Base-by-base conservation (phyloP, 257 asterid species). In the Plantago ovata region DNA sequence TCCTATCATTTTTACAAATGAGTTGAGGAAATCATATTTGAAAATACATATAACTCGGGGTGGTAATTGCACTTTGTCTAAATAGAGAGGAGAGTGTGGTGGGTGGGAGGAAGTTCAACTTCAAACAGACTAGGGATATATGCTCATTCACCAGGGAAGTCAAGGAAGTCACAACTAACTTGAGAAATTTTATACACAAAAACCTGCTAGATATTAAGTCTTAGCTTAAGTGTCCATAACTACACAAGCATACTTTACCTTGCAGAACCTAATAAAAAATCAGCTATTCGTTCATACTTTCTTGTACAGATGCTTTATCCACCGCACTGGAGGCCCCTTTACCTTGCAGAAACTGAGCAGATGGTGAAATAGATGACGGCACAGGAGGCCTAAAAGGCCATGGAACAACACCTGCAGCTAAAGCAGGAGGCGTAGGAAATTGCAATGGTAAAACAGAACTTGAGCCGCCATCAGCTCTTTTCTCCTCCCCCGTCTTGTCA, bases 371-470 rank as follows among this genome's bases (percentile, higher is more conserved):
- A 28, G 36, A 28, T 12, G 81, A 28, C 4, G 66, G 61, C 60
- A 66, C 52, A 0, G 83, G 75, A 13, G 84, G 73, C 50, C 74
- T 76, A 46, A 77, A 76, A 8, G 88, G 80, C 87, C 94, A 77
- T 9, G 85, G 75, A 56, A 72, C 74, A 10, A 79, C 67, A 39
- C 82, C 83, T 3, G 83, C 65, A 51, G 72, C 72, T 44, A 72
- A 60, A 60, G 84, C 60, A 22, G 79, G 82, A 57, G 73, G 73
- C 6, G 81, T 15, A 3, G 82, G 74, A 51, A 77, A 71, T 61
- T 74, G 80, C 54, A 65, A 66, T 0, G 77, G 63, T 53, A 70
- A 64, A 42, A 55, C 22, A 47, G 83, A 65, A 70, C 72, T 53
- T 53, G 78, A 61, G 11, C 72, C 62, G 40, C 60, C 66, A 64